Conservation (phyloP, 495 filamentous ascomycete species). For the Penicillium coprophilum region DNA sequence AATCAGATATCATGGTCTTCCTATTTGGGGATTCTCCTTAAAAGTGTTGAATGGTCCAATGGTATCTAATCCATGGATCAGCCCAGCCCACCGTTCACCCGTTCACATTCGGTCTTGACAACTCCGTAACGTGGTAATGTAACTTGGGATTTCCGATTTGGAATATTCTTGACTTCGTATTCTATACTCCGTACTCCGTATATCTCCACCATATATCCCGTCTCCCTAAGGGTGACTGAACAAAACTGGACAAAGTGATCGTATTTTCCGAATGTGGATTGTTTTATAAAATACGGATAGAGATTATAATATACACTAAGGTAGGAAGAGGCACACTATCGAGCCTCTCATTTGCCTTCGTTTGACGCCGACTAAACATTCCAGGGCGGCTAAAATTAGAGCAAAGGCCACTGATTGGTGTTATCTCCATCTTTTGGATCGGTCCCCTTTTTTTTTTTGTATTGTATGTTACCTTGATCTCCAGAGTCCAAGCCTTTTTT, state of each 20-base stretch:
- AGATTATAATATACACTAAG: constrained; percentile 5
- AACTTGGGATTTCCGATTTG: too few species aligned
- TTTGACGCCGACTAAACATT: constrained; percentile 42
- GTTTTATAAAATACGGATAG: too few species aligned
- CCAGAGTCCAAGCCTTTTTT: constrained; percentile 24
- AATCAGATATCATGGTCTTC: constrained; percentile 2
- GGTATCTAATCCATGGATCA: constrained; percentile 6
- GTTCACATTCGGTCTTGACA: neutral
- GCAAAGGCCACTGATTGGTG: constrained; percentile 25
- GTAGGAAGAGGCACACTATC: constrained; percentile 7
- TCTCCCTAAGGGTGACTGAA: too few species aligned
- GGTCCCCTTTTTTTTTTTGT: constrained; percentile 1
- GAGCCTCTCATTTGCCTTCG: constrained; percentile 36
- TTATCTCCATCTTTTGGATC: neutral
- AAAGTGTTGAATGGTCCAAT: constrained; percentile 4
- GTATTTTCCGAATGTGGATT: too few species aligned
- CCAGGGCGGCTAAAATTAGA: constrained; percentile 49
- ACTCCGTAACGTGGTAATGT: too few species aligned
- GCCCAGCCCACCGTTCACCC: constrained; percentile 31
- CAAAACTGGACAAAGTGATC: too few species aligned
- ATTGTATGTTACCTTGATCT: constrained; percentile 22
- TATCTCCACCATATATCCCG: too few species aligned
- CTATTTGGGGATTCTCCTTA: neutral
- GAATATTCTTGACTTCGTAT: too few species aligned
- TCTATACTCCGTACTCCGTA: too few species aligned